A percentile compares a stretch with the other conserved stretches of the same genome.
Conservation (phyloP, 495 filamentous ascomycete genomes). For the Xylaria sp. region DNA sequence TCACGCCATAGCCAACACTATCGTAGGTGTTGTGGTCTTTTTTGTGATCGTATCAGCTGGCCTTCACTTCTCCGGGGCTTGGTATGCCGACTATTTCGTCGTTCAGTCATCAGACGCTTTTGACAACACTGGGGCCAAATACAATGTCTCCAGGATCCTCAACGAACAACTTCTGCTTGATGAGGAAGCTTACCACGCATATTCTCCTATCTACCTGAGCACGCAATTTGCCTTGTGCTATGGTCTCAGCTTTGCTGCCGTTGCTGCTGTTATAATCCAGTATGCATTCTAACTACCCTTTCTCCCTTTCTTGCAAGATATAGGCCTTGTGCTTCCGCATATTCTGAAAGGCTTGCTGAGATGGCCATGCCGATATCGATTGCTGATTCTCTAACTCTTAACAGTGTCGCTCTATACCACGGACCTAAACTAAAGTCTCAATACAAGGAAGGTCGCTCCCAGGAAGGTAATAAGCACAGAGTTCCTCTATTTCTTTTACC, state of each 20-base stretch:
- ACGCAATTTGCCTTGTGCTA: conserved; percentile 69
- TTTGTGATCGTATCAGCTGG: conserved; percentile 59
- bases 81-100: conserved; percentile 67
- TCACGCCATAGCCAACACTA: conserved; percentile 67
- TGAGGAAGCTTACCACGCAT: conserved; percentile 58
- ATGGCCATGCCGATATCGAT: not conserved
- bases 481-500: not conserved
- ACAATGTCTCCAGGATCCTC: conserved; percentile 62
- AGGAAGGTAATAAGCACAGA: conserved; percentile 45
- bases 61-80: conserved; percentile 69
- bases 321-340: not conserved
- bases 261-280: conserved; percentile 68
- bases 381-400: not conserved
- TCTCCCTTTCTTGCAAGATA: not conserved
- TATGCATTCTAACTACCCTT: not conserved
- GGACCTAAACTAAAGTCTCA: conserved; percentile 65
- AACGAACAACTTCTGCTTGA: conserved; percentile 57
- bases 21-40: conserved; percentile 61
- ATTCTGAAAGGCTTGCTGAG: not conserved
- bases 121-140: conserved; percentile 65
- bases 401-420: conserved; percentile 61
- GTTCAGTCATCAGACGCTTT: conserved; percentile 62
- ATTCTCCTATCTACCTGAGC: conserved; percentile 68
- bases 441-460: conserved; percentile 55
- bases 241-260: conserved; percentile 72